phyloP scores from a whole-genome alignment of 176 grass and related monocot species.

The bread wheat (Triticum aestivum) region IWGSC_CS_RefSeq_v2.1 NC_057807.1:400844352-400844851 shows the following conservation, averaged over 20 bases:
- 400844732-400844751: background rate
- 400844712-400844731: background rate
- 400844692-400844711: background rate
- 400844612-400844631: background rate
- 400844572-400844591: background rate
- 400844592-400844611: background rate
- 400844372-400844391: background rate
- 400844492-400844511: background rate
- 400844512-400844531: background rate
- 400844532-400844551: background rate
- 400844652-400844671: background rate
- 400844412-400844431: background rate
- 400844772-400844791: background rate
- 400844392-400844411: background rate
- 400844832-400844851: background rate
- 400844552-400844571: background rate
- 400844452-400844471: background rate
- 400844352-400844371: background rate
- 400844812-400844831: background rate
- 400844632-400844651: background rate
- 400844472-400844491: background rate
- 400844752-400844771: background rate
- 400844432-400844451: background rate
- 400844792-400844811: background rate
- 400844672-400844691: conserved; percentile 27